Evolutionary conservation across 2,329 filamentous ascomycete genomes (phyloP).

Genomic region (Nemania diffusa): DNA sequence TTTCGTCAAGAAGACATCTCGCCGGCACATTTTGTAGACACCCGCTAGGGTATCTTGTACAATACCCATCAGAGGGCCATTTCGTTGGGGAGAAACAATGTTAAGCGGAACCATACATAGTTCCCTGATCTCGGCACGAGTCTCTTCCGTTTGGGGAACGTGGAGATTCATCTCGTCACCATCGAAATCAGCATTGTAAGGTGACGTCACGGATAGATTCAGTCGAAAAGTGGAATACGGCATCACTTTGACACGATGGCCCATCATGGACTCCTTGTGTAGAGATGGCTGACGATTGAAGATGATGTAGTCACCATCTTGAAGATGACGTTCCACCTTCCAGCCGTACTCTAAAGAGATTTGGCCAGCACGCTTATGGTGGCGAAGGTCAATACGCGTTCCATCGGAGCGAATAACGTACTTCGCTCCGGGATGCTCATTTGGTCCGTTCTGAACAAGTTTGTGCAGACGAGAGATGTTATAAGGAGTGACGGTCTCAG

Average conservation of each 20-base stretch:
- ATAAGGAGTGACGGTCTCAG: slow-evolving; percentile 96
- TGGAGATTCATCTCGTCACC: slow-evolving; percentile 99
- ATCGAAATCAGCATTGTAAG: slow-evolving; percentile 99
- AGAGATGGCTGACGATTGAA: slow-evolving; percentile 99
- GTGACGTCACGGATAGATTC: slow-evolving; percentile 96
- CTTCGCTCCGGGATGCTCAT: slow-evolving; percentile 93
- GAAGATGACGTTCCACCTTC: slow-evolving; percentile 97
- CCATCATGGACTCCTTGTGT: slow-evolving; percentile 99
- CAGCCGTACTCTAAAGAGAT: slow-evolving; percentile 94
- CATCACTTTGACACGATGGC: slow-evolving; percentile 96
- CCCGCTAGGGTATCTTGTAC: slow-evolving; percentile 97
- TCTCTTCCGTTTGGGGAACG: slow-evolving; percentile 97
- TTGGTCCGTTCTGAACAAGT: slow-evolving; percentile 92
- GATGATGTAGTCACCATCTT: slow-evolving; percentile 96
- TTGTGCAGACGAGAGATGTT: slow-evolving; percentile 93
- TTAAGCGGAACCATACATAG: slow-evolving; percentile 98
- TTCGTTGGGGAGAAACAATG: slow-evolving; percentile 97
- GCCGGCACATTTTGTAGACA: slow-evolving; percentile 94
- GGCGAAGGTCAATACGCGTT: slow-evolving; percentile 91
- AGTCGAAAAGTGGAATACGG: slow-evolving; percentile 98
- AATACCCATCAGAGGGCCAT: slow-evolving; percentile 98
- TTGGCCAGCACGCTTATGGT: slow-evolving; percentile 87
- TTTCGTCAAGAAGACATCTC: slow-evolving; percentile 90
- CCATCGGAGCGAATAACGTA: slow-evolving; percentile 96
- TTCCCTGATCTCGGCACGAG: slow-evolving; percentile 91